Percentiles rank a stretch among this genome's conserved stretches.
phyloP scores from a whole-genome alignment of 306 rosid genomes.

The Senna tora region DNA sequence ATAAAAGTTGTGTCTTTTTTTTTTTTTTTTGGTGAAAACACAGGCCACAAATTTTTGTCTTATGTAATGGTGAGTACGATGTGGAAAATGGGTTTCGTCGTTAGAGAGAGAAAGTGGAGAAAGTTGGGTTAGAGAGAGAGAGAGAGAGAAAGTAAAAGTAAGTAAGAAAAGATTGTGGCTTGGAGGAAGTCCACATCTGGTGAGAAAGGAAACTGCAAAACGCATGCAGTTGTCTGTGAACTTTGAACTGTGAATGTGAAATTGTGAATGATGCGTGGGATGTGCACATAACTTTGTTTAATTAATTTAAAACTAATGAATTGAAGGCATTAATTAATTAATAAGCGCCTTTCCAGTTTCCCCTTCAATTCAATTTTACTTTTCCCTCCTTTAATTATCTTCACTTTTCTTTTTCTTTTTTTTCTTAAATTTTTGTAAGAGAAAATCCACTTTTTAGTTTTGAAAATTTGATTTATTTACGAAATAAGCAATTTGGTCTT shows the following conservation, averaged over 20 bases:
- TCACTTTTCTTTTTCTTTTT: not conserved
- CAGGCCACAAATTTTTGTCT: conserved; percentile 43
- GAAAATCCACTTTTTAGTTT: too few relatives aligned
- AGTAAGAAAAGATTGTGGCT: conserved; percentile 30
- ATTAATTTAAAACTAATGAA: conserved; percentile 38
- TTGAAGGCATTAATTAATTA: conserved; percentile 10
- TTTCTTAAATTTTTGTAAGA: too few relatives aligned
- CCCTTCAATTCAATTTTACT: not conserved
- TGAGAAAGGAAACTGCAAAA: not conserved
- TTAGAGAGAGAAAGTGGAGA: conserved; percentile 23
- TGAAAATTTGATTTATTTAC: too few relatives aligned
- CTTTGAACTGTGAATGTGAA: too few relatives aligned
- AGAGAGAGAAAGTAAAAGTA: too few relatives aligned
- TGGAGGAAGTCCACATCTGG: not conserved
- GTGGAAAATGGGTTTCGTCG: conserved; percentile 24
- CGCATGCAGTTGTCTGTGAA: too few relatives aligned
- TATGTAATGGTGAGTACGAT: conserved; percentile 38
- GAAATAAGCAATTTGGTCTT: too few relatives aligned
- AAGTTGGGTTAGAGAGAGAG: too few relatives aligned
- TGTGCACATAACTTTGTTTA: not conserved
- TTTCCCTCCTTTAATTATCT: conserved; percentile 22
- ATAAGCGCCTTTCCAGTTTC: conserved; percentile 6
- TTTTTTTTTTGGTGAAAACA: too few relatives aligned
- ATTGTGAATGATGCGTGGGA: too few relatives aligned
- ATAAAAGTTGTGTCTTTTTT: conserved; percentile 1